Evolutionary conservation across 805 yeast species (phyloP).

Genomic region (Wickerhamomyces strasburgensis): DNA sequence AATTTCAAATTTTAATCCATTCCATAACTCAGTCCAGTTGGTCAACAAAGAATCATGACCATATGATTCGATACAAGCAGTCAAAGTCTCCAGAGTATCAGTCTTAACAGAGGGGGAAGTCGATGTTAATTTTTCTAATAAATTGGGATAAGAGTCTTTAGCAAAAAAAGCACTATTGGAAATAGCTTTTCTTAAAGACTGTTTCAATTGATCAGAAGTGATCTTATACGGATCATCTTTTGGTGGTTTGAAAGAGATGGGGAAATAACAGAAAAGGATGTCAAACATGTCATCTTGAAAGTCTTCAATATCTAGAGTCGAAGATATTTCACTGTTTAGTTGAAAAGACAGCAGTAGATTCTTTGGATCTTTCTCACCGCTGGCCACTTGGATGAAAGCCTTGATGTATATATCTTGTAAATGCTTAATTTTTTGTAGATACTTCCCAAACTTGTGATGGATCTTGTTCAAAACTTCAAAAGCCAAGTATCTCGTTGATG

Average conservation of each 20-base stretch:
- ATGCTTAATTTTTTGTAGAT: constrained; percentile 6
- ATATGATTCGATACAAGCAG: constrained; percentile 50
- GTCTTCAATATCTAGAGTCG: constrained; percentile 43
- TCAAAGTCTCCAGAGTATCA: constrained; percentile 66
- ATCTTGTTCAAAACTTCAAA: constrained; percentile 45
- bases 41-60: constrained; percentile 42
- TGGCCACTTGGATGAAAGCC: constrained; percentile 61
- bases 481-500: constrained; percentile 55
- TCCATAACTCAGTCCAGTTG: constrained; percentile 78
- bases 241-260: constrained; percentile 92
- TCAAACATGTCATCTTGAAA: constrained; percentile 73
- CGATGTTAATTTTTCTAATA: constrained; percentile 75
- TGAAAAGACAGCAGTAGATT: constrained; percentile 71
- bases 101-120: constrained; percentile 67
- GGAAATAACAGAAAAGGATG: constrained; percentile 89
- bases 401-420: constrained; percentile 42
- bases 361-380: constrained; percentile 92
- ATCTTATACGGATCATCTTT: constrained; percentile 82
- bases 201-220: constrained; percentile 67
- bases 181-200: constrained; percentile 54
- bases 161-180: constrained; percentile 60
- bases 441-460: constrained; percentile 26
- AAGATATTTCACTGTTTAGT: constrained; percentile 48
- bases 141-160: constrained; percentile 66
- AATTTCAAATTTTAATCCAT: constrained; percentile 83